Conservation (phyloP, 139 green algal species). For the Penium margaritaceum region DNA sequence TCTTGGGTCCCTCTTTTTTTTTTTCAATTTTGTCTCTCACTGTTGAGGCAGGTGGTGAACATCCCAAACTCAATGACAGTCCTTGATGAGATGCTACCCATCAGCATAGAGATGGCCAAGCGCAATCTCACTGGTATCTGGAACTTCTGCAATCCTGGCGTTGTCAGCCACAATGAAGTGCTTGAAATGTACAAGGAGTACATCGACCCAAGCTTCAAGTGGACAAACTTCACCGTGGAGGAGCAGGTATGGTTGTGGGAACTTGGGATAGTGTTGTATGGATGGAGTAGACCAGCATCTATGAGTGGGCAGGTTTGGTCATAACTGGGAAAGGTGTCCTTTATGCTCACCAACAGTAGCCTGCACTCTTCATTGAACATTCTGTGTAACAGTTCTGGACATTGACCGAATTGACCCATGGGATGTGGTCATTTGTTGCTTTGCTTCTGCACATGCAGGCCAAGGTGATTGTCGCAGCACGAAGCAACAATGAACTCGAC, state of each 20-base stretch:
- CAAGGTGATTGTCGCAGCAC: slow-evolving; percentile 91
- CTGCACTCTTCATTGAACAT: not conserved
- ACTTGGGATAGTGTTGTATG: too few species aligned
- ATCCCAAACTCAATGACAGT: slow-evolving; percentile 82
- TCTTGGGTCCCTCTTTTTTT: too few species aligned
- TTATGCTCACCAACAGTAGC: too few species aligned
- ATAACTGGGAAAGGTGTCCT: too few species aligned
- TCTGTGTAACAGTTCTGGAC: not conserved
- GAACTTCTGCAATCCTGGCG: slow-evolving; percentile 97
- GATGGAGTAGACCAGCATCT: too few species aligned
- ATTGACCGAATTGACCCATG: not conserved
- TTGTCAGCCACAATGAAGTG: slow-evolving; percentile 93
- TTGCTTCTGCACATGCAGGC: slow-evolving; percentile 68
- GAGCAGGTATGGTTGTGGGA: slow-evolving; percentile 44
- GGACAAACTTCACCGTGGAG: slow-evolving; percentile 54
- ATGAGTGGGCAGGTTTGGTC: too few species aligned
- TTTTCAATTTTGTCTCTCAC: too few species aligned
- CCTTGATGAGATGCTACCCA: slow-evolving; percentile 88
- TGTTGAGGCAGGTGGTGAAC: slow-evolving; percentile 45
- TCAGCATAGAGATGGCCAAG: slow-evolving; percentile 81
- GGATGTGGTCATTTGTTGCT: not conserved
- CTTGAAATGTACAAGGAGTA: slow-evolving; percentile 90
- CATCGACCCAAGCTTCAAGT: slow-evolving; percentile 89
- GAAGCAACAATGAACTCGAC: slow-evolving; percentile 94
- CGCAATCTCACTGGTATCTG: slow-evolving; percentile 75